A percentile compares a stretch with the other conserved stretches of the same genome.
These are phyloP conservation scores for Ramaria sp. DNA, from an alignment of 768 basidiomycete species.

Conservation along the genomic window DNA sequence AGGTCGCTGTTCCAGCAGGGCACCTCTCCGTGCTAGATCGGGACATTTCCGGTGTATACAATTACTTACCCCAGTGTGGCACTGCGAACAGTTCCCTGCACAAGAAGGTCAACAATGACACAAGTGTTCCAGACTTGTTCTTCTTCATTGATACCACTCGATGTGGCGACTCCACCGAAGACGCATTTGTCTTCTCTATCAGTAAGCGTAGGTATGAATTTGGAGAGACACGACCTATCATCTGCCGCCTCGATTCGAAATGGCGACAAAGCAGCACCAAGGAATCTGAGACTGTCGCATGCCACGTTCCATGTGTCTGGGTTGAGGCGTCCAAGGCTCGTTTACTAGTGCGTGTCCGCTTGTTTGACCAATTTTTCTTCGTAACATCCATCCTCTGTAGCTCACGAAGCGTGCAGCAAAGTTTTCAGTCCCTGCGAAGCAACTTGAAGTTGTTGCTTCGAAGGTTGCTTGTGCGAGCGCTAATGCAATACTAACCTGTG, in stretches of 20 bases:
- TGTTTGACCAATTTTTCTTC: not conserved
- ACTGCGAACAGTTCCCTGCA: constrained; percentile 81
- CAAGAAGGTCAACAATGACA: constrained; percentile 36
- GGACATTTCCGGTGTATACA: constrained; percentile 72
- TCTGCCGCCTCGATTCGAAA: constrained; percentile 58
- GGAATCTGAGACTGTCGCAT: constrained; percentile 35
- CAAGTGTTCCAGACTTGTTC: constrained; percentile 50
- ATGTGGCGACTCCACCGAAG: constrained; percentile 59
- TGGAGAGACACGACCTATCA: constrained; percentile 66
- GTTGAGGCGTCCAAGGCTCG: constrained; percentile 27
- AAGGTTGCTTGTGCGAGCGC: constrained; percentile 63
- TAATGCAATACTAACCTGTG: constrained; percentile 67
- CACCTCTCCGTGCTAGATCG: constrained; percentile 46
- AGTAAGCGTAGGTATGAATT: constrained; percentile 70
- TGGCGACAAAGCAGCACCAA: constrained; percentile 59
- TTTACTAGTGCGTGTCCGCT: constrained; percentile 43
- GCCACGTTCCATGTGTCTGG: constrained; percentile 60
- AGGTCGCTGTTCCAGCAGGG: constrained; percentile 45
- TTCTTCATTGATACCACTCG: constrained; percentile 73
- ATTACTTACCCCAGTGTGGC: constrained; percentile 76
- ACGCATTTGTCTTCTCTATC: constrained; percentile 78
- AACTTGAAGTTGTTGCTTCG: constrained; percentile 38
- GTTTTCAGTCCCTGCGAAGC: constrained; percentile 52
- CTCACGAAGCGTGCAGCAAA: constrained; percentile 43
- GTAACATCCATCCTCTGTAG: constrained; percentile 23